A percentile compares a stretch with the other conserved stretches of the same genome.
These are phyloP conservation scores for Novakomyces olei DNA, from an alignment of 805 yeast species.

Conservation along the genomic window DNA sequence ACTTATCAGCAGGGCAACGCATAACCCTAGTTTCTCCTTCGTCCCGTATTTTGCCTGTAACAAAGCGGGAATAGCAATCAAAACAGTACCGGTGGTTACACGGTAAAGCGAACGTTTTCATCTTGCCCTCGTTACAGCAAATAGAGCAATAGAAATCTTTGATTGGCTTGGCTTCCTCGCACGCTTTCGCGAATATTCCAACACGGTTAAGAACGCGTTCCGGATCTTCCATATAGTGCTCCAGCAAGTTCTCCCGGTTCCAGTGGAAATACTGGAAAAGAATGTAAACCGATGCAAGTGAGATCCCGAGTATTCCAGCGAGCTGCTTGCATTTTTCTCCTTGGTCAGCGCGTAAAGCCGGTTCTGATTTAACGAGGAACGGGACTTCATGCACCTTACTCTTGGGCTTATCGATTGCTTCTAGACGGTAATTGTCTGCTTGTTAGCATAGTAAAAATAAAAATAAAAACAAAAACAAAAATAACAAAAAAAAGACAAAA, in stretches of 20 bases:
- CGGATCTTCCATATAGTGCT: conserved; percentile 28
- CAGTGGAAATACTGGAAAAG: conserved; percentile 30
- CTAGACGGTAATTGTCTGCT: neutral
- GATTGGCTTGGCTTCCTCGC: conserved; percentile 11
- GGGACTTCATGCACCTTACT: conserved; percentile 4
- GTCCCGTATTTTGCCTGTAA: conserved; percentile 21
- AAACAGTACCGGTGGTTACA: conserved; percentile 58
- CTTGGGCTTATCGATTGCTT: neutral
- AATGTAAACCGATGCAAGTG: conserved; percentile 21
- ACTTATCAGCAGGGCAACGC: conserved; percentile 42
- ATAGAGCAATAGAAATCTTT: conserved; percentile 31
- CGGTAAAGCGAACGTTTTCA: conserved; percentile 26
- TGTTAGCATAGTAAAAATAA: neutral
- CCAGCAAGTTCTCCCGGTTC: conserved; percentile 37
- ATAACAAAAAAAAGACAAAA: too few relatives aligned
- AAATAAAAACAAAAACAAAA: too few relatives aligned
- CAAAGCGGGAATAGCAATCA: conserved; percentile 43
- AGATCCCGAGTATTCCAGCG: conserved; percentile 18
- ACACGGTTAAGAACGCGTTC: conserved; percentile 16
- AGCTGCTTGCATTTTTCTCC: conserved; percentile 18
- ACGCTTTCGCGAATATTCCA: conserved; percentile 14
- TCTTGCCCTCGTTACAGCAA: conserved; percentile 41
- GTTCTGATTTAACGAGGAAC: conserved; percentile 26
- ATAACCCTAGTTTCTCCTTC: conserved; percentile 21
- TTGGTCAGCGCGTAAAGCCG: conserved; percentile 34